Evolutionary conservation across 148 eudicot species (phyloP), one percentile per base, ranked within the genome.

Genomic region (Spergularia bocconei): DNA sequence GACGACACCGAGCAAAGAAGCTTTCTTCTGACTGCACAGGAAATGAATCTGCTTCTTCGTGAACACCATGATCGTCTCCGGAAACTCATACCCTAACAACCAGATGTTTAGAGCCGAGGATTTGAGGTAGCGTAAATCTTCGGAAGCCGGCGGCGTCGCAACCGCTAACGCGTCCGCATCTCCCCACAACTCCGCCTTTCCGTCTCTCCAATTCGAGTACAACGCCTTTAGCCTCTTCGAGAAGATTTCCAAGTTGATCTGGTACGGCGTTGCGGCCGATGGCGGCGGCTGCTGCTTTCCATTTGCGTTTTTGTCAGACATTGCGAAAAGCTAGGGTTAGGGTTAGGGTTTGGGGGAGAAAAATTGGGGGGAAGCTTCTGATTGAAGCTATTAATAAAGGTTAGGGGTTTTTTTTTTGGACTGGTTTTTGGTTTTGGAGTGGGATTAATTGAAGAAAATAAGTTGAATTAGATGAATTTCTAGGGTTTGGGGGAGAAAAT

Each of bases 51-150:
- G 88, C 77, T 86, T 91, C 67, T 67, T 76, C 58, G 84, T 76
- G 70, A 94, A 94, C 1, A 94, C 84, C 92, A 94, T 92, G 15
- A 94, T 85, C 0, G 97, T 94, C 41, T 94, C 98, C 0, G 97
- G 97, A 71, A 94, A 94, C 69, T 91, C 98, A 41, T 91, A 94
- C 5, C 97, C 98, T 48, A 94, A 79, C 33, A 94, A 76, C 98
- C 98, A 94, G 3, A 94, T 82, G 54, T 90, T 88, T 5, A 94
- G 74, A 60, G 98, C 93, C 6, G 97, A 94, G 0, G 97, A 90
- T 63, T 94, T 94, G 54, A 94, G 67, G 73, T 94, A 94, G 48
- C 98, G 84, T 60, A 94, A 72, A 74, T 94, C 98, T 8, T 94
- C 93, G 0, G 96, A 88, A 1, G 91, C 77, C 0, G 98, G 96